Conservation (phyloP, 2,329 filamentous ascomycete genomes). For the Trichoderma guizhouense region DNA sequence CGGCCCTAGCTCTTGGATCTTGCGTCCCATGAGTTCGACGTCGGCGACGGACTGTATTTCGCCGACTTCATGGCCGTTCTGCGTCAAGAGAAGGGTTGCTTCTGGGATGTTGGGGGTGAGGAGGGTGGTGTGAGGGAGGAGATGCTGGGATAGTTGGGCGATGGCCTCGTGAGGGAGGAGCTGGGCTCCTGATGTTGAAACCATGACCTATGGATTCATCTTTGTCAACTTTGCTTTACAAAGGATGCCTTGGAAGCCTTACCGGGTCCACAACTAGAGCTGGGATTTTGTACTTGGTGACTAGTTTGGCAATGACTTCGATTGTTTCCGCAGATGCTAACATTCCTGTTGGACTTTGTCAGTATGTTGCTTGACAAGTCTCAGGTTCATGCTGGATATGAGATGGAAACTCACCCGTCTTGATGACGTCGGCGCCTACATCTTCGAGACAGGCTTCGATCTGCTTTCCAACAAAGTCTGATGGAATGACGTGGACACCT, state of each 20-base stretch:
- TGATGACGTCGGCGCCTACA: slow-evolving; percentile 84
- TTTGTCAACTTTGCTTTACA: background rate
- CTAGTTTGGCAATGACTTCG: slow-evolving; percentile 32
- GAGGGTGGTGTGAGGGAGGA: slow-evolving; percentile 65
- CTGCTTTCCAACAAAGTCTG: slow-evolving; percentile 76
- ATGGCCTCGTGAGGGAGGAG: slow-evolving; percentile 67
- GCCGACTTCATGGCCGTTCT: slow-evolving; percentile 40
- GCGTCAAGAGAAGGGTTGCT: slow-evolving; percentile 60
- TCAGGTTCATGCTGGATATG: background rate
- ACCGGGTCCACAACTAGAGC: slow-evolving; percentile 40
- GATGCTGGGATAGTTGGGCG: slow-evolving; percentile 51
- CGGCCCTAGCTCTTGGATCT: slow-evolving; percentile 66
- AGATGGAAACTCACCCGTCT: slow-evolving; percentile 63
- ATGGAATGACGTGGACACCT: slow-evolving; percentile 75
- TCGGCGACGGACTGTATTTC: slow-evolving; percentile 58
- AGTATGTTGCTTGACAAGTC: background rate
- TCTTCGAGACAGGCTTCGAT: slow-evolving; percentile 82
- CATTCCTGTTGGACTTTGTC: slow-evolving; percentile 33
- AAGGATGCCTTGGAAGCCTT: slow-evolving; percentile 3
- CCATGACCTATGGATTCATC: slow-evolving; percentile 69
- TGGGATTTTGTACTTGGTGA: slow-evolving; percentile 31
- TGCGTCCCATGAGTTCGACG: slow-evolving; percentile 64
- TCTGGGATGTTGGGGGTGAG: slow-evolving; percentile 78
- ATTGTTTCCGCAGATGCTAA: slow-evolving; percentile 38
- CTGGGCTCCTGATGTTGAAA: slow-evolving; percentile 73